These are phyloP conservation scores for Martensiomyces pterosporus DNA, from an alignment of 192 early-diverging fungal genomes.

Conservation along the genomic window DNA sequence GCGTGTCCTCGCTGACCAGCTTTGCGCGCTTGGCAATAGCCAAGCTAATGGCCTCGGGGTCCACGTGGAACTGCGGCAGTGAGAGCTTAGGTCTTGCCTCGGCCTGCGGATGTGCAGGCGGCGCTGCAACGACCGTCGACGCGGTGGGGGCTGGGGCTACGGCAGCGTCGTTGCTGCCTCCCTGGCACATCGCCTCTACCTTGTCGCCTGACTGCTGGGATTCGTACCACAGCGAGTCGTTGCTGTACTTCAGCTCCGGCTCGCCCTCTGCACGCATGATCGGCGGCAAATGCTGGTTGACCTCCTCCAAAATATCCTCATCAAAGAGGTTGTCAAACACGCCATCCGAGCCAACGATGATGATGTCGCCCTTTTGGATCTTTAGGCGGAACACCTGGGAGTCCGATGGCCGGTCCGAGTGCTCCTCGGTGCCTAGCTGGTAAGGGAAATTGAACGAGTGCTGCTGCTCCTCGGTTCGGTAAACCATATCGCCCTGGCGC, in stretches of 20 bases:
- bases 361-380: slow-evolving; percentile 86
- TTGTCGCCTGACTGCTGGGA: slow-evolving; percentile 25
- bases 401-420: slow-evolving; percentile 74
- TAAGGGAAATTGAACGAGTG: slow-evolving; percentile 99
- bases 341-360: slow-evolving; percentile 90
- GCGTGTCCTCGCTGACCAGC: slow-evolving; percentile 73
- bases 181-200: slow-evolving; percentile 17
- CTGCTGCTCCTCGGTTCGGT: slow-evolving; percentile 95
- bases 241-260: slow-evolving; percentile 49
- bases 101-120: too few species aligned
- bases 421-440: slow-evolving; percentile 84
- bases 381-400: slow-evolving; percentile 81
- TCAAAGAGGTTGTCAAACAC: slow-evolving; percentile 98
- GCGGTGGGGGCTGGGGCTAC: slow-evolving; percentile 9
- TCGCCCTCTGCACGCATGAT: slow-evolving; percentile 32
- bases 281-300: slow-evolving; percentile 51
- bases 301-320: slow-evolving; percentile 91
- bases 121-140: slow-evolving; percentile 5
- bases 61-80: slow-evolving; percentile 52
- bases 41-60: slow-evolving; percentile 74
- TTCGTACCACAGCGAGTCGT: slow-evolving; percentile 50
- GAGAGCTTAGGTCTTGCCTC: slow-evolving; percentile 24
- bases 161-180: background rate
- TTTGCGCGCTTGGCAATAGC: slow-evolving; percentile 75
- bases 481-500: slow-evolving; percentile 81